These are phyloP conservation scores for Phaffomyces opuntiae DNA, from an alignment of 805 yeast species.

Conservation along the genomic window DNA sequence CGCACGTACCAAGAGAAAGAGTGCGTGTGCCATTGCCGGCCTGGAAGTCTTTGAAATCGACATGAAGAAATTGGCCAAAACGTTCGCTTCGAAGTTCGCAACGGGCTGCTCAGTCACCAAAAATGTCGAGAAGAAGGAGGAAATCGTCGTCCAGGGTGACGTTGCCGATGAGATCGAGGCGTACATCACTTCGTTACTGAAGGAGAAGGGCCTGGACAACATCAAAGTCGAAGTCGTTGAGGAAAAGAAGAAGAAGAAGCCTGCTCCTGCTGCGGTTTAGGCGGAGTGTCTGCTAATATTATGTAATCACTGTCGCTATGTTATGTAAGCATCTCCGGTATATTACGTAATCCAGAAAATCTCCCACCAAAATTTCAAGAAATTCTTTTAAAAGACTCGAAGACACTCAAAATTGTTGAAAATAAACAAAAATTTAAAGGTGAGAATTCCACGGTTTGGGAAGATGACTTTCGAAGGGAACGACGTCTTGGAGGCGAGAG, in stretches of 20 bases:
- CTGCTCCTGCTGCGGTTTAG: conserved; percentile 2
- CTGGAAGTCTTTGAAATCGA: conserved; percentile 85
- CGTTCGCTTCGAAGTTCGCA: conserved; percentile 90
- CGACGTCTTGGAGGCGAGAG: neutral
- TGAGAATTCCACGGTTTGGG: neutral
- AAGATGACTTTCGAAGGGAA: neutral
- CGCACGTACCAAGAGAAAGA: conserved; percentile 85
- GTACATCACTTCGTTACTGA: conserved; percentile 60
- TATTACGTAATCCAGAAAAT: too few relatives aligned
- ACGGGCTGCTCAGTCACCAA: conserved; percentile 93
- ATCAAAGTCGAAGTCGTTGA: conserved; percentile 87
- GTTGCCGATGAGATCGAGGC: conserved; percentile 86
- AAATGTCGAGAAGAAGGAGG: conserved; percentile 87
- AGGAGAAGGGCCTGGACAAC: conserved; percentile 75
- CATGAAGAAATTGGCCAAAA: conserved; percentile 84
- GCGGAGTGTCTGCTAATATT: neutral
- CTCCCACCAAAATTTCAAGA: too few relatives aligned
- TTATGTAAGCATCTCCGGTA: neutral
- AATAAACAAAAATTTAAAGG: too few relatives aligned
- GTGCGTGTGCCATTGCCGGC: conserved; percentile 79
- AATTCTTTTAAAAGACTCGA: too few relatives aligned
- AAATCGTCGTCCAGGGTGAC: conserved; percentile 89
- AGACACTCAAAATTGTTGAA: too few relatives aligned
- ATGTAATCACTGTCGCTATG: too few relatives aligned
- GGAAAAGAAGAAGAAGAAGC: conserved; percentile 69